Evolutionary conservation across 306 rosid genomes (phyloP).

Genomic region (Coriaria nepalensis): DNA sequence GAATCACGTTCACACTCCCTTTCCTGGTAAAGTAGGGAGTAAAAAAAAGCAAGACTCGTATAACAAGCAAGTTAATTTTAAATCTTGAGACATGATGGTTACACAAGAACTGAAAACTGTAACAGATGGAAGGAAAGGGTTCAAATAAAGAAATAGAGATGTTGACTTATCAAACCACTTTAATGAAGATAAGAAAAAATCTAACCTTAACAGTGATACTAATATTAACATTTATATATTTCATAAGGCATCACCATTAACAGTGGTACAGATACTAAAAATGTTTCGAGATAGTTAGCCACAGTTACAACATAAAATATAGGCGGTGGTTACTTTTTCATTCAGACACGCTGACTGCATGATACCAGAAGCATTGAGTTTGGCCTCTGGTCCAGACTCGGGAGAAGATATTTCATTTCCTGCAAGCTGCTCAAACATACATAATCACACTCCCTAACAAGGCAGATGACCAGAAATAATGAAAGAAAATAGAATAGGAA

Average conservation of each 20-base stretch:
- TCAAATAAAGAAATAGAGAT: no score
- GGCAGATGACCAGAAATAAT: conserved; percentile 11
- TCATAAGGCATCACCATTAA: no score
- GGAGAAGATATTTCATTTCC: conserved; percentile 32
- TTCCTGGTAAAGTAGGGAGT: conserved; percentile 38
- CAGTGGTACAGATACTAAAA: no score
- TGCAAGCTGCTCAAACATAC: conserved; percentile 28
- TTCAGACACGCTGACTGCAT: conserved; percentile 24
- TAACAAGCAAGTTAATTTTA: no score
- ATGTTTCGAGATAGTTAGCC: no score
- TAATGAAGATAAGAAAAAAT: no score
- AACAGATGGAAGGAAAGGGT: no score
- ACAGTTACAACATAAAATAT: not conserved
- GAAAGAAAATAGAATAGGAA: conserved; percentile 10
- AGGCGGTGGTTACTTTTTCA: conserved; percentile 36
- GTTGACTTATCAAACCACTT: no score
- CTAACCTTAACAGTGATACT: no score
- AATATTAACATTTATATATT: no score
- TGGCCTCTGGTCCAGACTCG: conserved; percentile 33
- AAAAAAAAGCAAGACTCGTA: conserved; percentile 16
- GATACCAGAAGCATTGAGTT: conserved; percentile 30
- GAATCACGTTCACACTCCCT: conserved; percentile 24
- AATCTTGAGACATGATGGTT: no score
- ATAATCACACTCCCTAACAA: conserved; percentile 5
- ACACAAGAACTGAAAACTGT: no score